Conservation (phyloP, 257 asterid genomes). For the Gardenia jasminoides region DNA sequence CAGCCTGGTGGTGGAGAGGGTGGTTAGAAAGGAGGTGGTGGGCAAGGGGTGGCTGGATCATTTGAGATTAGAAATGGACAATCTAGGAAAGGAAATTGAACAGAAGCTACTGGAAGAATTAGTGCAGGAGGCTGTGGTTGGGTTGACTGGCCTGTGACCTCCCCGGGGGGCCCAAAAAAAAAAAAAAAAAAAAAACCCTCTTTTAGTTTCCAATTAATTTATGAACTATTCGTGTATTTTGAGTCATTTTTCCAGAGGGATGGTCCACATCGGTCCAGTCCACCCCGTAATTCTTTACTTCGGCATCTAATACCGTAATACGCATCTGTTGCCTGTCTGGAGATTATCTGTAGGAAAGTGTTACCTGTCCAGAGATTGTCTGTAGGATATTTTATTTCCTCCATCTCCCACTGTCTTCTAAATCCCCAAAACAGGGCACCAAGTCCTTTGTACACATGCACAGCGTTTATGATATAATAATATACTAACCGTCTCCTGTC, state of each 20-base stretch:
- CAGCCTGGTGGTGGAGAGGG: slow-evolving; percentile 59
- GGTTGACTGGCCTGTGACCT: slow-evolving; percentile 51
- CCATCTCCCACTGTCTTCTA: neutral
- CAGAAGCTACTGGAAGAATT: slow-evolving; percentile 68
- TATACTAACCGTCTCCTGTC: slow-evolving; percentile 1
- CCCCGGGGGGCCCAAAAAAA: too few relatives aligned
- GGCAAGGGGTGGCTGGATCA: slow-evolving; percentile 65
- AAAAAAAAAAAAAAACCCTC: too few relatives aligned
- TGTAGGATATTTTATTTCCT: slow-evolving; percentile 3
- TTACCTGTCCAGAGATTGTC: slow-evolving; percentile 1
- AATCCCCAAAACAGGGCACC: neutral
- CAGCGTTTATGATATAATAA: neutral
- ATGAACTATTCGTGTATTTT: slow-evolving; percentile 23
- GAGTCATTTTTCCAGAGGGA: slow-evolving; percentile 25
- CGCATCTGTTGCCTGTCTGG: slow-evolving; percentile 10
- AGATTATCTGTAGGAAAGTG: slow-evolving; percentile 10
- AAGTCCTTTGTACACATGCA: slow-evolving; percentile 13
- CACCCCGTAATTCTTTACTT: neutral
- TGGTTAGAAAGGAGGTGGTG: slow-evolving; percentile 66
- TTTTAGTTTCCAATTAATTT: neutral
- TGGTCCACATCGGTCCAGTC: slow-evolving; percentile 20
- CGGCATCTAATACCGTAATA: neutral
- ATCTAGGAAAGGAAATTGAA: slow-evolving; percentile 63
- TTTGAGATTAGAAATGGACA: slow-evolving; percentile 51
- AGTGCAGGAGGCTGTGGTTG: slow-evolving; percentile 58